These are phyloP conservation scores for Diaporthe caulivora DNA, from an alignment of 2,329 filamentous ascomycete species.

Conservation along the genomic window DNA sequence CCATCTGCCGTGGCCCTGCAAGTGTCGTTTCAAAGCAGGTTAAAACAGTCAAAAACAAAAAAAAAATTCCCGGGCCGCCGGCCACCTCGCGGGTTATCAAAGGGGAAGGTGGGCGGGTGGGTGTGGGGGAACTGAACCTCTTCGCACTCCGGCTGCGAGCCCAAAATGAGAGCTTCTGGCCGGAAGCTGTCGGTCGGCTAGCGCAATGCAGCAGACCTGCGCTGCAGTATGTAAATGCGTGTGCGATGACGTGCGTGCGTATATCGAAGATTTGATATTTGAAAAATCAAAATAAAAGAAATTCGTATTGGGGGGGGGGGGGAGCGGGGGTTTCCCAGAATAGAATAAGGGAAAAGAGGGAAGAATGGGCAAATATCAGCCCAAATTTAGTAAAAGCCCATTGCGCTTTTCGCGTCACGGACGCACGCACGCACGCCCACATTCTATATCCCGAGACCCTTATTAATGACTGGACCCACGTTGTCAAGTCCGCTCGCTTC, in stretches of 20 bases:
- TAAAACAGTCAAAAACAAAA: conserved; percentile 24
- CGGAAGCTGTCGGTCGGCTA: not conserved
- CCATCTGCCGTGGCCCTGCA: conserved; percentile 28
- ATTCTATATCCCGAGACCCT: conserved; percentile 7
- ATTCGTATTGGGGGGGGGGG: too few relatives aligned
- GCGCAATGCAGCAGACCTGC: too few relatives aligned
- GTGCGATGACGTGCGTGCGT: not conserved
- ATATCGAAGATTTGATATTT: too few relatives aligned
- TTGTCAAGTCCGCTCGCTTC: too few relatives aligned
- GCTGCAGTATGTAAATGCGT: not conserved
- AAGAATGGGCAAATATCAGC: not conserved
- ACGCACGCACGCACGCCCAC: not conserved
- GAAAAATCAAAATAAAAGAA: too few relatives aligned
- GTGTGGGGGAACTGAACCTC: not conserved
- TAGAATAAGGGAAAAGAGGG: not conserved
- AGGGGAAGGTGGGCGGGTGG: not conserved
- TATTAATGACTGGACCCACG: not conserved
- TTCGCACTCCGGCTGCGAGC: conserved; percentile 2
- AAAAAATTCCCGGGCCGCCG: conserved; percentile 22
- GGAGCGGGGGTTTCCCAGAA: not conserved
- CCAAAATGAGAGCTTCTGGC: conserved; percentile 2
- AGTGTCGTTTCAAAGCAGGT: conserved; percentile 22
- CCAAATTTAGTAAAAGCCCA: not conserved
- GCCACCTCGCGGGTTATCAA: conserved; percentile 4
- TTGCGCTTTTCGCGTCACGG: not conserved